A percentile compares a stretch with the other conserved stretches of the same genome.
phyloP scores from a whole-genome alignment of 345 rosid genomes.

The Dipteronia dyeriana region DNA sequence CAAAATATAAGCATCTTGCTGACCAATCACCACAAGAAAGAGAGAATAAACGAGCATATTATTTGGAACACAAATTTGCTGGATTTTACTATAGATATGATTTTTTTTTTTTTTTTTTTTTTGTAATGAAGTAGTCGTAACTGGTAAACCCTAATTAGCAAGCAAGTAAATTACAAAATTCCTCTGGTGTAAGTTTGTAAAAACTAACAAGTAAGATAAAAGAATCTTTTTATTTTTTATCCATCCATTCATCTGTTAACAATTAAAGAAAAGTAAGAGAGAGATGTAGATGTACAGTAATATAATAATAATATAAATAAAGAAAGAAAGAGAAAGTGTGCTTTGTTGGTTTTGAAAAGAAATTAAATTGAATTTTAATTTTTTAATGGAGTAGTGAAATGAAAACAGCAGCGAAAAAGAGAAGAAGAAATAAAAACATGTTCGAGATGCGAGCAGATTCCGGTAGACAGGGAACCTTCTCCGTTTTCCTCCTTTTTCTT shows the following conservation, averaged over 20 bases:
- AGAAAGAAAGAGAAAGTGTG: conserved; percentile 11
- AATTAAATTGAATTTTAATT: background rate
- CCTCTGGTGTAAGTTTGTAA: too few relatives aligned
- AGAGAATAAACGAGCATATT: too few relatives aligned
- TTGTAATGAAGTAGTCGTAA: too few relatives aligned
- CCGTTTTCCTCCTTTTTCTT: conserved; percentile 59
- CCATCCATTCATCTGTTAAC: too few relatives aligned
- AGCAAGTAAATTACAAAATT: too few relatives aligned
- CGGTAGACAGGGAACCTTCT: conserved; percentile 61
- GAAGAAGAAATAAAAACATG: conserved; percentile 13
- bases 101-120: too few relatives aligned
- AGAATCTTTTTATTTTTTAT: too few relatives aligned
- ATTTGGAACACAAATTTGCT: too few relatives aligned
- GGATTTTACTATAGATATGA: too few relatives aligned
- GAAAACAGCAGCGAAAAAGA: conserved; percentile 21
- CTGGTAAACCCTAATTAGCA: too few relatives aligned
- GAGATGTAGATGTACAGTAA: background rate
- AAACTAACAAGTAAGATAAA: too few relatives aligned
- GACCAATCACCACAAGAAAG: conserved; percentile 2
- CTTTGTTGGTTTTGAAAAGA: background rate
- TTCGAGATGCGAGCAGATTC: conserved; percentile 69
- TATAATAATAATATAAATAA: background rate
- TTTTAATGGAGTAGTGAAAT: background rate
- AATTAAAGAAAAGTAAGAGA: background rate
- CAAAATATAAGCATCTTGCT: background rate